Percentiles rank a stretch among this genome's conserved stretches.
Conservation (phyloP, 2,329 filamentous ascomycete species). For the Claviceps purpurea region DNA sequence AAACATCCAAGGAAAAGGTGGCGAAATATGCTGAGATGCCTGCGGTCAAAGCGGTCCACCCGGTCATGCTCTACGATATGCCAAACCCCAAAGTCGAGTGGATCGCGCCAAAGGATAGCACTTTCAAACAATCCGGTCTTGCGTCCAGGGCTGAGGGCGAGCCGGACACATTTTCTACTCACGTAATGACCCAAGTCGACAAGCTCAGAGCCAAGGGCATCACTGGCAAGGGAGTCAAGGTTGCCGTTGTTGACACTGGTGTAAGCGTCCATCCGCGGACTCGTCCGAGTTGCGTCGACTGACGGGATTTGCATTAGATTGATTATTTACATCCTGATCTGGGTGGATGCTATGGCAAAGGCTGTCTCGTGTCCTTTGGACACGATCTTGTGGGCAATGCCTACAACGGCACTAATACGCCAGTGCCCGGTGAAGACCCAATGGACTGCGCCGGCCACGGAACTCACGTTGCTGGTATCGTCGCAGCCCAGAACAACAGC, state of each 20-base stretch:
- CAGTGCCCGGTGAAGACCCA: conserved; percentile 35
- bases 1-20: conserved; percentile 29
- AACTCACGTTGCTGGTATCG: conserved; percentile 48
- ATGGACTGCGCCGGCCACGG: conserved; percentile 47
- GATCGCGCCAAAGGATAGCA: conserved; percentile 21
- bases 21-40: conserved; percentile 26
- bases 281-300: not conserved
- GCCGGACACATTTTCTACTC: conserved; percentile 31
- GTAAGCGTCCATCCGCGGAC: conserved; percentile 21
- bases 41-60: conserved; percentile 35
- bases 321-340: conserved; percentile 52
- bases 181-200: conserved; percentile 43
- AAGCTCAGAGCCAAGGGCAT: conserved; percentile 34
- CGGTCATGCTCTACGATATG: conserved; percentile 30
- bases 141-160: conserved; percentile 11
- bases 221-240: conserved; percentile 37
- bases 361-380: conserved; percentile 44
- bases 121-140: conserved; percentile 8
- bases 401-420: conserved; percentile 27
- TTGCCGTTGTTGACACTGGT: conserved; percentile 41
- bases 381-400: conserved; percentile 44
- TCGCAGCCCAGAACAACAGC: conserved; percentile 41
- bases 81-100: conserved; percentile 33
- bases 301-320: conserved; percentile 21
- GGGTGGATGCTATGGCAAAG: conserved; percentile 48